A percentile compares a stretch with the other conserved stretches of the same genome.
These are phyloP conservation scores for Rossbeevera mucosa DNA, from an alignment of 768 basidiomycete species.

Conservation along the genomic window DNA sequence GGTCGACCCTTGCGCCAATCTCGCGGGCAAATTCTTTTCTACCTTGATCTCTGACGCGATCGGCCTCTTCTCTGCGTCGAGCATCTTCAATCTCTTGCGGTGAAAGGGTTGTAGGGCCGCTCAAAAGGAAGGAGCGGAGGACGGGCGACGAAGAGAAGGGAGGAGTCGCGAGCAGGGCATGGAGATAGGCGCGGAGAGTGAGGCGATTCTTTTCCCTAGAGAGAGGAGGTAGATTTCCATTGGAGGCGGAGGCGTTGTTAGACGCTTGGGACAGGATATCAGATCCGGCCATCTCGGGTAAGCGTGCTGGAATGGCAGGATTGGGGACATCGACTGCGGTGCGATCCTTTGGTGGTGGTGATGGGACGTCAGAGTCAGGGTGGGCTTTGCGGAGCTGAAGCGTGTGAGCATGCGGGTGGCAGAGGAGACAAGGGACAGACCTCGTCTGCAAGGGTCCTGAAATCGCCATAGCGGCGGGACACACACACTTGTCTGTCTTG, in stretches of 20 bases:
- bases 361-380: conserved; percentile 73
- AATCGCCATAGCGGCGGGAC: conserved; percentile 92
- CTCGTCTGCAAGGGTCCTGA: conserved; percentile 81
- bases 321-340: conserved; percentile 54
- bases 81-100: conserved; percentile 77
- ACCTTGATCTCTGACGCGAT: conserved; percentile 83
- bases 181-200: conserved; percentile 91
- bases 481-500: conserved; percentile 77
- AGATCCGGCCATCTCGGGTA: conserved; percentile 1
- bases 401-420: conserved; percentile 8
- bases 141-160: conserved; percentile 83
- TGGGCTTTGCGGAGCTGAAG: conserved; percentile 79
- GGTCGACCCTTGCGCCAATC: conserved; percentile 82
- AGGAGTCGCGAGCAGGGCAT: conserved; percentile 64
- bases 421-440: conserved; percentile 36
- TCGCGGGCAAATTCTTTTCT: conserved; percentile 80
- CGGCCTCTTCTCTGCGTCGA: conserved; percentile 78
- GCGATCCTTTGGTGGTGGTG: conserved; percentile 87
- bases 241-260: conserved; percentile 33
- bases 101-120: conserved; percentile 64
- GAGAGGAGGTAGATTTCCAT: conserved; percentile 30
- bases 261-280: conserved; percentile 61
- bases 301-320: conserved; percentile 3
- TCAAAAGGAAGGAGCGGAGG: conserved; percentile 78
- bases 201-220: conserved; percentile 92